Evolutionary conservation across 1,284 basidiomycete genomes (phyloP), one percentile per base, ranked within the genome.

Genomic region (Leccinum fallax): DNA sequence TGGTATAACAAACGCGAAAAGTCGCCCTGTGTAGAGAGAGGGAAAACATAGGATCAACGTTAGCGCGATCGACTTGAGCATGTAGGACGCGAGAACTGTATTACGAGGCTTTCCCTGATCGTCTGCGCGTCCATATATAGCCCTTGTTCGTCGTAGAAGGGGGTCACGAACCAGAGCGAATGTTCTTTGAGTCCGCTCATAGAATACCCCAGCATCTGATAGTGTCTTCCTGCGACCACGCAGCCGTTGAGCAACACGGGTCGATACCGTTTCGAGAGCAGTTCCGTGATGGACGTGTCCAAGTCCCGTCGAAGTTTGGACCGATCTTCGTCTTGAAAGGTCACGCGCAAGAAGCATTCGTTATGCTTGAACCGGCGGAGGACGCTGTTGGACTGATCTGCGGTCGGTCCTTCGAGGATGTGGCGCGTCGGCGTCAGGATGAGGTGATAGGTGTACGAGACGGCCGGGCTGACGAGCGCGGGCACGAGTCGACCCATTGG

Each of bases 301-400:
- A 77, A 69, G 65, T 86, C 82, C 59, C 80, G 80, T 48, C 83
- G 79, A 63, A 81, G 80, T 56, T 80, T 77, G 0, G 82, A 77
- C 16, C 80, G 68, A 53, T 80, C 82, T 66, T 90, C 89, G 46
- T 91, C 89, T 48, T 81, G 78, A 66, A 90, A 88, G 13, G 78
- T 79, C 28, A 91, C 85, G 1, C 89, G 85, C 26, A 90, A 66
- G 71, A 90, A 91, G 55, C 75, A 79, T 34, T 85, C 80, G 54
- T 80, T 74, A 57, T 83, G 73, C 26, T 72, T 66, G 63, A 84
- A 86, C 21, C 70, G 73, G 24, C 85, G 79, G 56, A 86, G 75
- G 36, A 89, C 80, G n/a, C 85, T 79, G 63, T 89, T 90, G 0
- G 83, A 83, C 56, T 83, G 83, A 65, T 88, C 86, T 3, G 79